Percentiles rank a stretch among this genome's conserved stretches.
phyloP scores from a whole-genome alignment of 1,284 basidiomycete genomes.

The Ustilago tritici region DNA sequence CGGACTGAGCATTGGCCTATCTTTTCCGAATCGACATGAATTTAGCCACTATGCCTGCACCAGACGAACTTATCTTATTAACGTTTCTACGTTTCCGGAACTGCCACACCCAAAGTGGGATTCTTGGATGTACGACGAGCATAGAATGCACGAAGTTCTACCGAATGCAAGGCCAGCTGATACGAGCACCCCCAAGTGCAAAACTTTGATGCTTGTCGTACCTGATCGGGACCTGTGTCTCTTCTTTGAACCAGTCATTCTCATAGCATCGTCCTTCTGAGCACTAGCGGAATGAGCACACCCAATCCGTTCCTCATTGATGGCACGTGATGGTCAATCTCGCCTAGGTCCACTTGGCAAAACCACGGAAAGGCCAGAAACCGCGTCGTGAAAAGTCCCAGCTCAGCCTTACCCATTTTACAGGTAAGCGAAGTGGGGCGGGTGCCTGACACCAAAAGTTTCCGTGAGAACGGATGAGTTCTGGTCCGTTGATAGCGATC shows the following conservation, averaged over 20 bases:
- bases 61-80: not conserved
- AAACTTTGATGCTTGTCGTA: not conserved
- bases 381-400: not conserved
- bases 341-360: not conserved
- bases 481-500: not conserved
- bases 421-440: not conserved
- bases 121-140: not conserved
- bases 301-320: not conserved
- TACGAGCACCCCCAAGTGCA: not conserved
- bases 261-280: not conserved
- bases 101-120: conserved; percentile 4
- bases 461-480: not conserved
- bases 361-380: not conserved
- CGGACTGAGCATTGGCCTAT: not conserved
- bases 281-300: not conserved
- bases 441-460: not conserved
- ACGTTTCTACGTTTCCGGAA: not conserved
- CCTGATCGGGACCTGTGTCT: not conserved
- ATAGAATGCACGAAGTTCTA: conserved; percentile 1
- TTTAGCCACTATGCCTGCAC: not conserved
- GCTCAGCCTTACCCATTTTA: not conserved
- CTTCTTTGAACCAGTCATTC: not conserved
- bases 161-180: conserved; percentile 8
- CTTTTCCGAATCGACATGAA: not conserved
- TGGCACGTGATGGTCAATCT: not conserved